Percentiles rank a stretch among this genome's conserved stretches.
These are phyloP conservation scores for Parsonsia alboflavescens DNA, from an alignment of 257 asterid species.

Conservation along the genomic window DNA sequence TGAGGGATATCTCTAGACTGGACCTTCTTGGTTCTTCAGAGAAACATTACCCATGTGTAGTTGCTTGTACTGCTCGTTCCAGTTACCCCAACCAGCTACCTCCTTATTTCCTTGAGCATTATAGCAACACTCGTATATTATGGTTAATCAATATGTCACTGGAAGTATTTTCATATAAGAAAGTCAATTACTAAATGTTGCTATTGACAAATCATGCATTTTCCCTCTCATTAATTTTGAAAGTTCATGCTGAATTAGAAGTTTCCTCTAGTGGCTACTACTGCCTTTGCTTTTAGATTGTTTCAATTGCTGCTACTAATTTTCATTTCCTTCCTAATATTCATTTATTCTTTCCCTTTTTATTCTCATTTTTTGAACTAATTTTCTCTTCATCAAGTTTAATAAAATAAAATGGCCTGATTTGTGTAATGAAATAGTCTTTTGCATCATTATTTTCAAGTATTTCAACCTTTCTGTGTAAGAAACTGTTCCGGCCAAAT, in stretches of 20 bases:
- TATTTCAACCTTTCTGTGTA: neutral
- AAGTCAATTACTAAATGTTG: neutral
- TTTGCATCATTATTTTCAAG: neutral
- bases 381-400: neutral
- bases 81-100: too few species aligned
- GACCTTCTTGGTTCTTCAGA: too few species aligned
- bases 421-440: neutral
- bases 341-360: neutral
- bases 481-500: neutral
- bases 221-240: neutral
- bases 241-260: neutral
- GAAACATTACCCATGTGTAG: too few species aligned
- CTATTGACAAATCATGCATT: neutral
- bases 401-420: neutral
- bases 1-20: neutral
- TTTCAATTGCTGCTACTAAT: neutral
- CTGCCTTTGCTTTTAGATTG: neutral
- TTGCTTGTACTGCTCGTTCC: too few species aligned
- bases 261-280: neutral
- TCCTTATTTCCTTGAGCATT: neutral
- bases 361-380: neutral
- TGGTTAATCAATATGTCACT: neutral
- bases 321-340: neutral
- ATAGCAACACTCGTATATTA: neutral
- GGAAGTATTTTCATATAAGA: neutral